Conservation (phyloP, 352 stramenopile genomes). For the Pythium rhizo-oryzae region DNA sequence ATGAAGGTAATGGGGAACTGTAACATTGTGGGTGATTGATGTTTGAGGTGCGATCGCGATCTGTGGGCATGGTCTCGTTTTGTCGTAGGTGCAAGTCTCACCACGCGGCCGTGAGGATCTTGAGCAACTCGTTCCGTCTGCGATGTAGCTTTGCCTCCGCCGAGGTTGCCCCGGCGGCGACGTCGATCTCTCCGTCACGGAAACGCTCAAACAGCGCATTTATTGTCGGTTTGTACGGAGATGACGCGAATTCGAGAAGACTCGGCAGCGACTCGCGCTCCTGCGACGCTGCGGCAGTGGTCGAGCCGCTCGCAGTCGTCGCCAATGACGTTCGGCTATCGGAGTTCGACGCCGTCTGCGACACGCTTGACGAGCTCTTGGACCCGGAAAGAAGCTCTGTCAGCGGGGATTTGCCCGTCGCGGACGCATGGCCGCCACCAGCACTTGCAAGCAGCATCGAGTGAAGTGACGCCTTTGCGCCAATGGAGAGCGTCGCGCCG, state of each 20-base stretch:
- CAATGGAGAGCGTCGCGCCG: constrained; percentile 15
- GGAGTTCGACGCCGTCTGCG: neutral
- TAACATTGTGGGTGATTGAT: constrained; percentile 1
- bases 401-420: neutral
- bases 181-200: constrained; percentile 6
- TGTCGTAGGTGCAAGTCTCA: constrained; percentile 6
- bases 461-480: constrained; percentile 14
- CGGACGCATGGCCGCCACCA: constrained; percentile 1
- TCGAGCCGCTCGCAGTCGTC: neutral
- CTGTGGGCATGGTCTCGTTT: neutral
- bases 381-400: constrained; percentile 8
- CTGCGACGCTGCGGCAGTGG: neutral
- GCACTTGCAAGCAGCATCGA: constrained; percentile 16
- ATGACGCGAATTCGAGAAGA: neutral
- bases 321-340: constrained; percentile 18
- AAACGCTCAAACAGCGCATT: constrained; percentile 12
- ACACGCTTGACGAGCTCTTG: constrained; percentile 19
- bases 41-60: neutral
- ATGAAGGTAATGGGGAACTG: constrained; percentile 14
- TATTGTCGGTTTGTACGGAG: constrained; percentile 19
- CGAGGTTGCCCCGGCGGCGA: neutral
- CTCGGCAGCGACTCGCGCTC: neutral
- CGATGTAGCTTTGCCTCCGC: constrained; percentile 21
- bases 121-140: constrained; percentile 38
- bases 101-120: constrained; percentile 39